Base-by-base conservation (phyloP, 2,329 filamentous ascomycete genomes). In the Cladosporium sp. region DNA sequence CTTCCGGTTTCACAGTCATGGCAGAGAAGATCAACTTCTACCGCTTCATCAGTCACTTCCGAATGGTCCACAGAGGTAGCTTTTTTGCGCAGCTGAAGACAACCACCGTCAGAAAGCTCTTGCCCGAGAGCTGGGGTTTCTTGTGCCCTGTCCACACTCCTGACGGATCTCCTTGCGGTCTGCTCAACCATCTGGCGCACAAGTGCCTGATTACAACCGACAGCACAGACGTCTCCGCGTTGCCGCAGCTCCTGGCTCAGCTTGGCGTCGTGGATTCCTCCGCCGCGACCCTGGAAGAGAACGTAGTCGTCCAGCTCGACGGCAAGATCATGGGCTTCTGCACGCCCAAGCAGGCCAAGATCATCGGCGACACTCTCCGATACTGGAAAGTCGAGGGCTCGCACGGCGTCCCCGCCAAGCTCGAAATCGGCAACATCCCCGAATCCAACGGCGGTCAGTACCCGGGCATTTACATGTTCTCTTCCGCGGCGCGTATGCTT, bases 11-110 rank as follows among this genome's bases (percentile, higher is more conserved):
- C 70, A 95, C 89, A 0, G 90, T 98, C 46, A 91, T 97, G 48
- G 93, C 93, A 2, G 93, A 98, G 69, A 97, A 97, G 78, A 92
- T 98, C 68, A 98, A 98, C 74, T 98, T 97, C 69, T 83, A 95
- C 65, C 89, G 93, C 64, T 98, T 97, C 74, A 95, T 98, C 74
- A 93, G 89, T 70, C 93, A 98, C 71, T 98, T 98, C 80, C 87
- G 93, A 61, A 96, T 96, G 90, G 89, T 98, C 54, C 93, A 98
- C 75, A 84, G 93, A 83, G 93, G 93, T 77, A 93, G 89, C 68
- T 98, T 98, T 80, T 98, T 98, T 70, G 93, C 93, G 3, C 89
- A 97, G 68, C 74, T 98, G 59, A 97, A 96, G 74, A 98, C 93
- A 0, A 98, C 93, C 0, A 93, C 93, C 0, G 93, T 98, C 46